Evolutionary conservation across 805 yeast genomes (phyloP).

Genomic region (Ogataea glucozyma): DNA sequence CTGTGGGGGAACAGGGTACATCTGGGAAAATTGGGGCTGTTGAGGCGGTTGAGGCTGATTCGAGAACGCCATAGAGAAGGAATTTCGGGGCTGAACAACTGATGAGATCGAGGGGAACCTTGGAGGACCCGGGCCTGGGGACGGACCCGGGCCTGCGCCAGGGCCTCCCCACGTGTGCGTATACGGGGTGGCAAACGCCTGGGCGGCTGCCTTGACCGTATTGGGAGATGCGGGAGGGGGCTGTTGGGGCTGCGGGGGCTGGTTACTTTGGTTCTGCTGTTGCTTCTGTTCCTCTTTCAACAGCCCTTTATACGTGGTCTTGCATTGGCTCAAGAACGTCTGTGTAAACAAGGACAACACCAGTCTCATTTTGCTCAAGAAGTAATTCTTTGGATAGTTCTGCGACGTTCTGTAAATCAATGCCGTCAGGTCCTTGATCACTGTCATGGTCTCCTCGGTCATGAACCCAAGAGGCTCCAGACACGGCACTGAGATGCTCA

Average conservation of each 20-base stretch:
- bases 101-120: slow-evolving; percentile 3
- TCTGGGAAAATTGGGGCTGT: background rate
- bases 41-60: slow-evolving; percentile 1
- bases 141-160: background rate
- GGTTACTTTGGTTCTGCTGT: background rate
- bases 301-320: slow-evolving; percentile 21
- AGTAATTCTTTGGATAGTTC: slow-evolving; percentile 47
- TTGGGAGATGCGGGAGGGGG: background rate
- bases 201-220: background rate
- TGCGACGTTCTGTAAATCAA: slow-evolving; percentile 32
- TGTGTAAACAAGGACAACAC: slow-evolving; percentile 60
- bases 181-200: background rate
- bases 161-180: background rate
- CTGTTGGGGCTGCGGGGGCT: background rate
- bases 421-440: slow-evolving; percentile 28
- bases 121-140: background rate
- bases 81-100: background rate
- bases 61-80: slow-evolving; percentile 2
- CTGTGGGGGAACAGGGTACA: background rate
- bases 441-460: slow-evolving; percentile 44
- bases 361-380: slow-evolving; percentile 53
- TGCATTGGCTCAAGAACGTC: slow-evolving; percentile 59
- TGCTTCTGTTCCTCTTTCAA: slow-evolving; percentile 4
- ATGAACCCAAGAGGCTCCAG: slow-evolving; percentile 44
- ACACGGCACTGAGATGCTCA: slow-evolving; percentile 54